Conservation (phyloP, 169 alveolate species). For the Cardiosporidium cionae region DNA sequence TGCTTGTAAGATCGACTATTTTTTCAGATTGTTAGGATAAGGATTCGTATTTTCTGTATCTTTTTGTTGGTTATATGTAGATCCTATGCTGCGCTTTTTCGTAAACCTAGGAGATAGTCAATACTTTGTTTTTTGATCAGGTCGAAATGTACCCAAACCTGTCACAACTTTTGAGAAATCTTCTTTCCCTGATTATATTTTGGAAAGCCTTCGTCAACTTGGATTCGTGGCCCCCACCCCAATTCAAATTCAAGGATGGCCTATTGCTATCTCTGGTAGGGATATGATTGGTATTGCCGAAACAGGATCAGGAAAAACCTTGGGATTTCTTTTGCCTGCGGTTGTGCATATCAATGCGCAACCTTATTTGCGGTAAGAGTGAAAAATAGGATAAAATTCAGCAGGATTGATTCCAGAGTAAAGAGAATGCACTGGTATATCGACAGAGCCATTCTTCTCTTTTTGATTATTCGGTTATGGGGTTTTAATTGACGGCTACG, state of each 20-base stretch:
- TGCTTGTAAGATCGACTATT: too few relatives aligned
- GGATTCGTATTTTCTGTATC: too few relatives aligned
- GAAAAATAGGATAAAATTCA: background rate
- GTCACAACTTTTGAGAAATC: conserved; percentile 76
- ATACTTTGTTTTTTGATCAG: background rate
- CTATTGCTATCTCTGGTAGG: conserved; percentile 76
- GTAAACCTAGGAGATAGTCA: background rate
- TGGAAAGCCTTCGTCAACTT: conserved; percentile 65
- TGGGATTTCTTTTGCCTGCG: conserved; percentile 84
- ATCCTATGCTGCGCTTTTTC: background rate
- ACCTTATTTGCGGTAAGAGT: conserved; percentile 27
- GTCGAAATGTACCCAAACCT: conserved; percentile 72
- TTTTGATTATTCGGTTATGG: too few relatives aligned
- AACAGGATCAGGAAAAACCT: conserved; percentile 93
- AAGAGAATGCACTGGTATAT: conserved; percentile 23
- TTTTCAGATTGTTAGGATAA: too few relatives aligned
- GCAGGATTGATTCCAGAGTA: conserved; percentile 1
- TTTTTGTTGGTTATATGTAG: background rate
- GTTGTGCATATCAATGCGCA: conserved; percentile 76
- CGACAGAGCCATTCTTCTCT: too few relatives aligned
- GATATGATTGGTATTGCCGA: conserved; percentile 91
- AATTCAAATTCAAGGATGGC: conserved; percentile 93
- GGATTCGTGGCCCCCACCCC: conserved; percentile 88
- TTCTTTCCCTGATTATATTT: conserved; percentile 84
- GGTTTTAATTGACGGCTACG: too few relatives aligned